Evolutionary conservation across 2,329 filamentous ascomycete species (phyloP).

Genomic region (Fusarium luffae): DNA sequence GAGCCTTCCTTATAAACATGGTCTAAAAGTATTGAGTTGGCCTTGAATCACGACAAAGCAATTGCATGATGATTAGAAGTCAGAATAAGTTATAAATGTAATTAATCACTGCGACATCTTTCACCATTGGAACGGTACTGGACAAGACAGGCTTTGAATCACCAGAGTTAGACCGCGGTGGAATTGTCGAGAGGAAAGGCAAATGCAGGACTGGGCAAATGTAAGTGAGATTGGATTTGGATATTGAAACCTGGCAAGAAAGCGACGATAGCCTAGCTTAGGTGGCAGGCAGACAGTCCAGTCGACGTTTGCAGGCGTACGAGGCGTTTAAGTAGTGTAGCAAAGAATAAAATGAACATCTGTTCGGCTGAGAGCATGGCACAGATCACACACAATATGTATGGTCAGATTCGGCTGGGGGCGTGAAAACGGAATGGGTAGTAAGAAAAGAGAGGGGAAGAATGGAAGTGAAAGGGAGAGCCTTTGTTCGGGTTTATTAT

Average conservation of each 20-base stretch:
- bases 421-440: slow-evolving; percentile 14
- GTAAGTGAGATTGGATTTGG: slow-evolving; percentile 1
- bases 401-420: slow-evolving; percentile 28
- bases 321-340: slow-evolving; percentile 36
- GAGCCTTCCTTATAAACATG: slow-evolving; percentile 23
- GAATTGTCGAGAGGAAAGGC: slow-evolving; percentile 16
- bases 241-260: slow-evolving; percentile 6
- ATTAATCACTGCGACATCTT: not conserved
- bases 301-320: slow-evolving; percentile 28
- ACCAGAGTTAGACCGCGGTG: not conserved
- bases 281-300: slow-evolving; percentile 3
- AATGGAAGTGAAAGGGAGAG: not conserved
- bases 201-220: slow-evolving; percentile 14
- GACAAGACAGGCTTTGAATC: not conserved
- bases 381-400: slow-evolving; percentile 11
- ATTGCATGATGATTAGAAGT: not conserved
- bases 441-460: slow-evolving; percentile 2
- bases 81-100: not conserved
- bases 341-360: slow-evolving; percentile 28
- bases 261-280: slow-evolving; percentile 4
- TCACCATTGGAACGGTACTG: not conserved
- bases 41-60: not conserved
- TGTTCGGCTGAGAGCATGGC: not conserved
- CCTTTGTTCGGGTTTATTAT: slow-evolving; percentile 24
- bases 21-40: slow-evolving; percentile 16